Base-by-base conservation (phyloP, 305 asterid genomes). In the Fraxinus floribunda region DNA sequence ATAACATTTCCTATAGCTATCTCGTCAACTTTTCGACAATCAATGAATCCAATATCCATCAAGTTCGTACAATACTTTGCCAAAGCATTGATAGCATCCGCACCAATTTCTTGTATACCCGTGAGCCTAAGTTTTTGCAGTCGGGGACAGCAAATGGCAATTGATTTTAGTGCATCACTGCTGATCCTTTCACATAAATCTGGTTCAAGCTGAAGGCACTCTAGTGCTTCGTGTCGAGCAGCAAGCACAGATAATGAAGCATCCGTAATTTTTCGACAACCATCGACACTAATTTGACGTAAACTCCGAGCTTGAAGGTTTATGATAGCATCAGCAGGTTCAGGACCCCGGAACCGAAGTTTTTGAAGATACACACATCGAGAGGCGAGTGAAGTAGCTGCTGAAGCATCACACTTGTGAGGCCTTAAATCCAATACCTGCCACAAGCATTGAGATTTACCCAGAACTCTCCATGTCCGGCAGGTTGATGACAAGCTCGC, bases 401-500 rank as follows among this genome's bases (percentile, higher is more conserved):
- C 86, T 0, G 76, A 80, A 76, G 87, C 80, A 85, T 95, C 95
- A 82, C 87, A 92, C 79, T 92, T 95, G 71, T 93, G 95, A 1
- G 95, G 84, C 60, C 99, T 91, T 41, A 94, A 87, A 88, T 94
- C 97, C 78, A 95, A 88, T 24, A 24, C 85, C 84, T 88, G 92
- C 98, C 97, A 95, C 84, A 95, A 80, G 82, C 96, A 93, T 16
- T 88, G 89, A 18, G 97, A 90, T 78, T 81, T 87, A 39, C 98
- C 95, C 15, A 95, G 88, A 64, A 68, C 74, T 85, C 93, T 80
- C 98, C 98, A 95, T 76, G 93, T 79, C 78, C 89, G 89, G 87
- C 99, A 95, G 66, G 97, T 93, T 5, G 97, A 93, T 13, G 98
- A 90, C 83, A 95, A 83, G 86, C 97, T 94, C 11, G 97, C 98